Evolutionary conservation across 2,329 filamentous ascomycete species (phyloP).

Genomic region (Trichophyton schoenleinii): DNA sequence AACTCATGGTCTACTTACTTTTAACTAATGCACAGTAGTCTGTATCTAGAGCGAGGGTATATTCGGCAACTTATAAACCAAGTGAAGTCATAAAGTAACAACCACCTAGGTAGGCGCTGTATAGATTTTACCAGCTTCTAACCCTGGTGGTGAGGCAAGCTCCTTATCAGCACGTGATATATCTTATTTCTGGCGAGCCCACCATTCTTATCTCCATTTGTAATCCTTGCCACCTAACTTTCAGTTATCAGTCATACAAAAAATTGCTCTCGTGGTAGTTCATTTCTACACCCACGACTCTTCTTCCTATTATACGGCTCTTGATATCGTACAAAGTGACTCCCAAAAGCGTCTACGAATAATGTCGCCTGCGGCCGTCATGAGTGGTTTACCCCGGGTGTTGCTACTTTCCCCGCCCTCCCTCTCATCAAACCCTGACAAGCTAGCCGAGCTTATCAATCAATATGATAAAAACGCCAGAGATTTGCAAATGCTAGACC

Average conservation of each 20-base stretch:
- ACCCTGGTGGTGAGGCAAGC: neutral
- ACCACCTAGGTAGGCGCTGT: too few species aligned
- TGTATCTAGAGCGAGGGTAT: neutral
- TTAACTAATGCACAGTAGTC: neutral
- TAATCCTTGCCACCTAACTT: neutral
- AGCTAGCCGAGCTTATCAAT: conserved; percentile 57
- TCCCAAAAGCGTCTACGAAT: too few species aligned
- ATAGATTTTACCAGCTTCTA: too few species aligned
- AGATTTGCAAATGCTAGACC: conserved; percentile 96
- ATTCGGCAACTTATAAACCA: neutral
- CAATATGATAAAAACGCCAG: conserved; percentile 62
- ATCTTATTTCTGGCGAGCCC: neutral
- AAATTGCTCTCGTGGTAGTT: neutral
- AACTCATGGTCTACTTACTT: neutral
- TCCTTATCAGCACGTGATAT: neutral
- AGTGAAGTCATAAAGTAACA: neutral
- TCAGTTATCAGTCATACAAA: neutral
- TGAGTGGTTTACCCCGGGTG: conserved; percentile 41
- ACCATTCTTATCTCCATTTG: neutral
- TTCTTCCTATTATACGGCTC: neutral
- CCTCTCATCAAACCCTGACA: conserved; percentile 70
- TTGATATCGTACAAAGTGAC: neutral
- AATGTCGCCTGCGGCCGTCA: neutral
- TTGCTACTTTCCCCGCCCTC: conserved; percentile 85
- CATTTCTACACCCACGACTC: neutral